Evolutionary conservation across 352 stramenopile species (phyloP).

Genomic region (Blastocystis sp.): DNA sequence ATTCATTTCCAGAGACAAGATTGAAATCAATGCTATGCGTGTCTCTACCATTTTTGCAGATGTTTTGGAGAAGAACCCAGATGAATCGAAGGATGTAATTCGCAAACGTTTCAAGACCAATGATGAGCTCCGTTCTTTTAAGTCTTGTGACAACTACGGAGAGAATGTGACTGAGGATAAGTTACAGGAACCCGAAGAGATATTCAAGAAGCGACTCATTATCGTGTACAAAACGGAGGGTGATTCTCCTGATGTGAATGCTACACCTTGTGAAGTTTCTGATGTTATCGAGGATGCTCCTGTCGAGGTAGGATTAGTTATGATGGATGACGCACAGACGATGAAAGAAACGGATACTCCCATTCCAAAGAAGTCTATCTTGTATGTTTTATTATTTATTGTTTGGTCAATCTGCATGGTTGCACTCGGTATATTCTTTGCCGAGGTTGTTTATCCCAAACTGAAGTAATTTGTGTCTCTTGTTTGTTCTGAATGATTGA

Average conservation of each 20-base stretch:
- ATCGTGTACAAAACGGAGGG: constrained; percentile 11
- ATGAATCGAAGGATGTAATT: constrained; percentile 16
- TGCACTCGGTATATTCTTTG: neutral
- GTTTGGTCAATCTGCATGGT: constrained; percentile 1
- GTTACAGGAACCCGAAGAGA: neutral
- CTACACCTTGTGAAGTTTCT: no score
- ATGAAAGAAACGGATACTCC: no score
- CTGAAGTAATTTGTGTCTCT: neutral
- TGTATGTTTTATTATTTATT: neutral
- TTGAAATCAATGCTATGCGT: constrained; percentile 31
- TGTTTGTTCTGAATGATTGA: neutral
- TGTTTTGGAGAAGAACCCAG: neutral
- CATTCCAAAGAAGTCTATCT: no score
- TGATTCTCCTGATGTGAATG: no score
- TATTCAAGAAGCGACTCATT: constrained; percentile 14
- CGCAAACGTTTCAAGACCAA: constrained; percentile 45
- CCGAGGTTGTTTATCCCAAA: neutral
- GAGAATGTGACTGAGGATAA: neutral
- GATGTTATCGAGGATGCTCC: no score
- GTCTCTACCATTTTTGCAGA: constrained; percentile 12
- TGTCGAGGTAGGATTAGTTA: no score
- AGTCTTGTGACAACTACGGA: constrained; percentile 4
- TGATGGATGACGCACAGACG: no score
- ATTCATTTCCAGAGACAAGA: constrained; percentile 23
- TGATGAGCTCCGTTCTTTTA: neutral